phyloP scores from a whole-genome alignment of 768 basidiomycete species.

The Termitomyces sp. region DNA sequence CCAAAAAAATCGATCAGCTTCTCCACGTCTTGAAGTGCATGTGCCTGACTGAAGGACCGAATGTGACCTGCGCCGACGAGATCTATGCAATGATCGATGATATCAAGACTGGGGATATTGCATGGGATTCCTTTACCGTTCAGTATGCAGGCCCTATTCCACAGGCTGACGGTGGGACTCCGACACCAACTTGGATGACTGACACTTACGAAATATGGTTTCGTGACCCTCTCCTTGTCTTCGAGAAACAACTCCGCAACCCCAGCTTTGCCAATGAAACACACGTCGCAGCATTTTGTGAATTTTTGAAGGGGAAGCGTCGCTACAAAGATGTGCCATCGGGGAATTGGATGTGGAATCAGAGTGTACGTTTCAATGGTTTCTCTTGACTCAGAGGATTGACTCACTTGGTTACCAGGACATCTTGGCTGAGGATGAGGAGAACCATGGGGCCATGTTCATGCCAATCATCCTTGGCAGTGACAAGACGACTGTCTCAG shows the following conservation, averaged over 20 bases:
- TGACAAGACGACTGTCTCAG: slow-evolving; percentile 36
- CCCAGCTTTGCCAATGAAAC: slow-evolving; percentile 29
- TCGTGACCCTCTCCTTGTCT: slow-evolving; percentile 24
- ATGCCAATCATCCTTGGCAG: too few relatives aligned
- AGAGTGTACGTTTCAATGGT: slow-evolving; percentile 26
- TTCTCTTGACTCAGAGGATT: not conserved
- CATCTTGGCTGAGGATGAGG: slow-evolving; percentile 33
- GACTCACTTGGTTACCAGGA: slow-evolving; percentile 15
- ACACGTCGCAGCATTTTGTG: slow-evolving; percentile 28
- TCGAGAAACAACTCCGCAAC: slow-evolving; percentile 27
- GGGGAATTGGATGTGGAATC: too few relatives aligned
- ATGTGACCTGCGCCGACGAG: slow-evolving; percentile 27
- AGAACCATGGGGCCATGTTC: too few relatives aligned
- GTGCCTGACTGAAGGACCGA: slow-evolving; percentile 10
- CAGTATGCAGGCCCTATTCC: slow-evolving; percentile 20
- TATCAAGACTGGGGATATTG: slow-evolving; percentile 27
- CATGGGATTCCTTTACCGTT: slow-evolving; percentile 32
- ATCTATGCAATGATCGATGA: slow-evolving; percentile 31
- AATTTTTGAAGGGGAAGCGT: slow-evolving; percentile 19
- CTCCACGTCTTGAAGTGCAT: not conserved
- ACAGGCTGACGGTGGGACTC: slow-evolving; percentile 8
- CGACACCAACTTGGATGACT: slow-evolving; percentile 30
- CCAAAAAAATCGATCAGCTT: slow-evolving; percentile 1
- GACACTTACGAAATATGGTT: slow-evolving; percentile 28
- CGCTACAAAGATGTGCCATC: slow-evolving; percentile 31